Evolutionary conservation across 768 basidiomycete species (phyloP), one percentile per base, ranked within the genome.

Genomic region (Amanita pallidorosea): DNA sequence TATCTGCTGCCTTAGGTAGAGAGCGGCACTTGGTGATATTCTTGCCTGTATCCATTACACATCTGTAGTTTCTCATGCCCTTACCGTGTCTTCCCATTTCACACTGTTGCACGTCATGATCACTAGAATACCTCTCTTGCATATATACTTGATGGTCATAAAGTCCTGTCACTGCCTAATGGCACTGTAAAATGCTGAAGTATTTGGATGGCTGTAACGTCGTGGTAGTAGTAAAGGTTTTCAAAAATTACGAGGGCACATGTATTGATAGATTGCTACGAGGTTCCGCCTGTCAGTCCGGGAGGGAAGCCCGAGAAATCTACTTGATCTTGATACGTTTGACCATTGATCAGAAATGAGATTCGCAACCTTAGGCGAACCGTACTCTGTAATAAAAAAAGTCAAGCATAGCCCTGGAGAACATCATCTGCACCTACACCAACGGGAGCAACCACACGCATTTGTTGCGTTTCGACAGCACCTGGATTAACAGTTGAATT

Each of bases 231-330:
- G 33, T 33, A 5, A 31, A 31, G 31, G 31, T 31, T 31, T 31
- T 31, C 45, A 49, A 22, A 35, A 18, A 47, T 35, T 49, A 49
- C 47, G 23, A 27, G 11, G 22, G 36, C 18, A 40, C 29, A 49
- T 17, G 25, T 27, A 17, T 2, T 12, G n/a, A 49, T 29, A 37
- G 35, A 31, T 49, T 13, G 34, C 35, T 53, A 72, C 58, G 67
- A 67, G 54, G 57, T 63, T 47, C 70, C 68, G 35, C 76, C 74
- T 17, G 85, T 88, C 57, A 88, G 64, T 37, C 79, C 79, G 18
- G 82, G 72, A 15, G 93, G 92, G 66, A 97, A 95, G 2, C 90
- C 88, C 18, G 85, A 64, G 64, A 98, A 98, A 67, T 98, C 94
- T 51, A 92, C 83, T 69, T 97, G 94, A 45, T 99, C 96, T 65